phyloP scores from a whole-genome alignment of 805 yeast species.

The Scheffersomyces amazonensis region DNA sequence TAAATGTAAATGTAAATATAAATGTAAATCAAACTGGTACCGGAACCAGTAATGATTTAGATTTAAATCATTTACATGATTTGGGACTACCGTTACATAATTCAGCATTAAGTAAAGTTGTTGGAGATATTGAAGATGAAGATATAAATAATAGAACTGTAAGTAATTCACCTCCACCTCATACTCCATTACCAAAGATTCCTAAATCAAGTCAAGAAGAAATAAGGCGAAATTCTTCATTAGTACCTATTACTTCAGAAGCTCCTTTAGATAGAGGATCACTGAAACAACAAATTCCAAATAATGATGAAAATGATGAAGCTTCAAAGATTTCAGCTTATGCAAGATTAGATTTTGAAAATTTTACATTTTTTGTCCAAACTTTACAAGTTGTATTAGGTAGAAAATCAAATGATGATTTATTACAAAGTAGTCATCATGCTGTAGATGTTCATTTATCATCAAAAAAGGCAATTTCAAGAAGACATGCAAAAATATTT shows the following conservation, averaged over 20 bases:
- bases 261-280: slow-evolving; percentile 1
- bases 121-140: not conserved
- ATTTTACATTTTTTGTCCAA: slow-evolving; percentile 93
- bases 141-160: slow-evolving; percentile 8
- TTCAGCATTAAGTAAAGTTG: not conserved
- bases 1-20: no score
- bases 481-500: slow-evolving; percentile 93
- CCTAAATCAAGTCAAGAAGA: slow-evolving; percentile 5
- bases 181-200: not conserved
- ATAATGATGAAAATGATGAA: slow-evolving; percentile 8
- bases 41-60: no score
- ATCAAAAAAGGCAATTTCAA: slow-evolving; percentile 85
- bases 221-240: slow-evolving; percentile 12
- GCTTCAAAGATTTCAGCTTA: slow-evolving; percentile 48
- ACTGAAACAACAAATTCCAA: not conserved
- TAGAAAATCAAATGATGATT: slow-evolving; percentile 58
- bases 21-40: no score
- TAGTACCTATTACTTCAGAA: slow-evolving; percentile 16
- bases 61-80: not conserved
- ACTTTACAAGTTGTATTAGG: slow-evolving; percentile 93
- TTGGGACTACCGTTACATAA: not conserved
- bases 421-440: slow-evolving; percentile 62
- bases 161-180: slow-evolving; percentile 14
- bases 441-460: slow-evolving; percentile 92
- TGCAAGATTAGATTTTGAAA: slow-evolving; percentile 85